Conservation (phyloP, 2,329 filamentous ascomycete genomes). For the Coniochaeta prunicola region DNA sequence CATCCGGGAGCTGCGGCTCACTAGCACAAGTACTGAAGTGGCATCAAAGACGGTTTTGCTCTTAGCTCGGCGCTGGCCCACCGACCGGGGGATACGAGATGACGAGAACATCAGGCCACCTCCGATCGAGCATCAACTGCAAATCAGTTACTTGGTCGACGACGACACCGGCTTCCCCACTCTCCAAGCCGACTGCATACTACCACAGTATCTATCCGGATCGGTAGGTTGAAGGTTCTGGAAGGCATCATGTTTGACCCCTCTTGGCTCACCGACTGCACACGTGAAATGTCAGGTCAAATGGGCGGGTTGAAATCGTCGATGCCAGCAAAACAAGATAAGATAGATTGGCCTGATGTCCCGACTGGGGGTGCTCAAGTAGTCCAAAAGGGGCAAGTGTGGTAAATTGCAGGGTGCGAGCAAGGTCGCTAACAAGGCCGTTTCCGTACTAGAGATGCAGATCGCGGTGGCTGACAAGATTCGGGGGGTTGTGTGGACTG, state of each 20-base stretch:
- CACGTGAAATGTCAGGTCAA: too few relatives aligned
- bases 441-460: background rate
- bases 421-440: background rate
- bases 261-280: too few relatives aligned
- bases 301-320: too few relatives aligned
- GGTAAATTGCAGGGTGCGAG: background rate
- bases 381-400: background rate
- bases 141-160: background rate
- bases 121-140: background rate
- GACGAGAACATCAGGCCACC: slow-evolving; percentile 1
- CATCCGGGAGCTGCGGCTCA: background rate
- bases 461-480: background rate
- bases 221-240: background rate
- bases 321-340: background rate
- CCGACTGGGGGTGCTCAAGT: background rate
- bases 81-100: background rate
- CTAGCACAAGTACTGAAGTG: background rate
- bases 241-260: background rate
- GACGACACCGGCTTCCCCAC: background rate
- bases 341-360: background rate
- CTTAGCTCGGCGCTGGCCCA: background rate
- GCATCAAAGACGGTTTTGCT: too few relatives aligned
- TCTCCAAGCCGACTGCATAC: background rate
- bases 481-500: too few relatives aligned
- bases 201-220: background rate